phyloP scores from a whole-genome alignment of 805 yeast genomes.

The Myxozyma lipomycoides region DNA sequence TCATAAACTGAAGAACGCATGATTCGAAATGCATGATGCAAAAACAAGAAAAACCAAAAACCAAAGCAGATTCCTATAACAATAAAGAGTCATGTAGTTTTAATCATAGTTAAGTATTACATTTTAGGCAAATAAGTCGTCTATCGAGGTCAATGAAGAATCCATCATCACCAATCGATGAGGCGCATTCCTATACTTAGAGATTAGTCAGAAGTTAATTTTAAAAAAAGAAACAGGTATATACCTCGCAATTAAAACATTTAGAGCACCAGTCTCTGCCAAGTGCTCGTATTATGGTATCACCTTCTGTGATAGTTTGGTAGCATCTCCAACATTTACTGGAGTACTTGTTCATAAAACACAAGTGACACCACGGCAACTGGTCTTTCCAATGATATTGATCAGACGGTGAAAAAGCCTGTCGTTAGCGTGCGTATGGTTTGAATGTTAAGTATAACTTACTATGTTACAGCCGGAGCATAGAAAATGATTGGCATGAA shows the following conservation, averaged over 20 bases:
- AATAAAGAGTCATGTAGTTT: too few relatives aligned
- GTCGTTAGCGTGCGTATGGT: neutral
- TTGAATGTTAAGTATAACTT: neutral
- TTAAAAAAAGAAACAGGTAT: neutral
- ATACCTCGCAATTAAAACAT: constrained; percentile 35
- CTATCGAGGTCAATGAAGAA: constrained; percentile 37
- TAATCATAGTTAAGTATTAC: too few relatives aligned
- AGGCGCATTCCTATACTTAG: constrained; percentile 31
- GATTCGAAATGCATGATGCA: neutral
- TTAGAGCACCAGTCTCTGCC: constrained; percentile 35
- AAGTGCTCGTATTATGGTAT: constrained; percentile 31
- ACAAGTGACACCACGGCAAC: constrained; percentile 31
- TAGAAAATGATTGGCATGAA: constrained; percentile 36
- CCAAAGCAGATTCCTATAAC: too few relatives aligned
- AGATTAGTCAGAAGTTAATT: constrained; percentile 1
- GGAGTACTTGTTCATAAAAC: constrained; percentile 31
- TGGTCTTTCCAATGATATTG: constrained; percentile 30
- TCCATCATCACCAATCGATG: constrained; percentile 32
- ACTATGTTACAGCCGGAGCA: constrained; percentile 35
- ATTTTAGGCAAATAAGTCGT: constrained; percentile 32
- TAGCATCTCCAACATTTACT: constrained; percentile 37
- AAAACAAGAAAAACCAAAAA: neutral
- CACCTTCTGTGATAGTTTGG: constrained; percentile 23
- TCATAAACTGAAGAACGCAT: too few relatives aligned
- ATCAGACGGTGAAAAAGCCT: constrained; percentile 26